Percentiles rank a stretch among this genome's conserved stretches.
Conservation (phyloP, 2,329 filamentous ascomycete genomes). For the Botrytis deweyae region DNA sequence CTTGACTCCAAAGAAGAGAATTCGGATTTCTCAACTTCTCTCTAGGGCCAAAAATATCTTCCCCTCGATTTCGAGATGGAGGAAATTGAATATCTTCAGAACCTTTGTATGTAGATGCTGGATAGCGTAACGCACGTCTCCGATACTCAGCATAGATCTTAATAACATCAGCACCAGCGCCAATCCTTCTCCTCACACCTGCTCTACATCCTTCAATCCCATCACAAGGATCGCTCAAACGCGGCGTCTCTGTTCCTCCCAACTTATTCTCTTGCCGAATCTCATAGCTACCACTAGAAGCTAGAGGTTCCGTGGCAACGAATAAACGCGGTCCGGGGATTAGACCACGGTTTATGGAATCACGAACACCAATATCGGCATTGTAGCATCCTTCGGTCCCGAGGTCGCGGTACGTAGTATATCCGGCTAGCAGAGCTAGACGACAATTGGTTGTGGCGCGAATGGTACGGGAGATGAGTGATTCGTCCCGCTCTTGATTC, state of each 20-base stretch:
- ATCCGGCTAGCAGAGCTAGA: neutral
- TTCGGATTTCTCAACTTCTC: neutral
- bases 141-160: neutral
- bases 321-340: neutral
- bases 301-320: neutral
- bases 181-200: neutral
- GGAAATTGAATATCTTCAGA: neutral
- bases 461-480: neutral
- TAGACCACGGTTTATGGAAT: neutral
- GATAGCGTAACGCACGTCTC: neutral
- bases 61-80: neutral
- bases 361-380: neutral
- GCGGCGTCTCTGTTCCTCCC: neutral
- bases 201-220: neutral
- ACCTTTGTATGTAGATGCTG: neutral
- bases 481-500: conserved; percentile 3
- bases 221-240: neutral
- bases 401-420: conserved; percentile 1
- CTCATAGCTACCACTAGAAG: neutral
- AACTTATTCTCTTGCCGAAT: neutral
- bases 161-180: neutral
- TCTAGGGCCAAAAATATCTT: neutral
- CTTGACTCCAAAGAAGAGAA: neutral
- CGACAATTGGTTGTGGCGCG: neutral
- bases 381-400: neutral